These are phyloP conservation scores for Fusarium sublunatum DNA, from an alignment of 2,329 filamentous ascomycete species.

Conservation along the genomic window DNA sequence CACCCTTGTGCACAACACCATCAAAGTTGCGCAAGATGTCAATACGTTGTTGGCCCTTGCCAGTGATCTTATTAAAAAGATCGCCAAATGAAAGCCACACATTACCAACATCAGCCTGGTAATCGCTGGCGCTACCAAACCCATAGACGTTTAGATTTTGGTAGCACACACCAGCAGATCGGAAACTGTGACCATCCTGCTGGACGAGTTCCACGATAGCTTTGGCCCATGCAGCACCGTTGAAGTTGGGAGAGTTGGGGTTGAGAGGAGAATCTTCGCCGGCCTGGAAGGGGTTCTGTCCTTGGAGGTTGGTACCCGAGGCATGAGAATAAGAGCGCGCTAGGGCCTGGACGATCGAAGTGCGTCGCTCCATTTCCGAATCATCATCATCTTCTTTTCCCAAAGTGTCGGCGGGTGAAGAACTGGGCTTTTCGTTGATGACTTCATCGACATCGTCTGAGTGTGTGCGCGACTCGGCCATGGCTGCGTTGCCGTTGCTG, in stretches of 20 bases:
- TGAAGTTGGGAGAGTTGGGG: slow-evolving; percentile 65
- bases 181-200: slow-evolving; percentile 65
- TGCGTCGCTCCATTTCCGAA: slow-evolving; percentile 61
- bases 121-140: slow-evolving; percentile 74
- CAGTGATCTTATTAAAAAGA: slow-evolving; percentile 61
- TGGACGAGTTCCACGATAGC: slow-evolving; percentile 65
- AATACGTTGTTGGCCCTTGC: slow-evolving; percentile 66
- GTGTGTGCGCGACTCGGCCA: slow-evolving; percentile 48
- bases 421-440: slow-evolving; percentile 44
- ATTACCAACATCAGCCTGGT: slow-evolving; percentile 75
- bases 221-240: slow-evolving; percentile 68
- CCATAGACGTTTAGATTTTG: slow-evolving; percentile 76
- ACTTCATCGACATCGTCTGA: slow-evolving; percentile 48
- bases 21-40: slow-evolving; percentile 77
- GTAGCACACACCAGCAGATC: slow-evolving; percentile 73
- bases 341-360: slow-evolving; percentile 65
- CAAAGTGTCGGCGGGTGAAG: slow-evolving; percentile 45
- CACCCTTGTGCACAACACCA: slow-evolving; percentile 74
- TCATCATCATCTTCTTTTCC: slow-evolving; percentile 49
- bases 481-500: slow-evolving; percentile 20
- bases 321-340: slow-evolving; percentile 66
- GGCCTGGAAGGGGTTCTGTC: slow-evolving; percentile 63
- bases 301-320: slow-evolving; percentile 52
- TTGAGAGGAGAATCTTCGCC: slow-evolving; percentile 64
- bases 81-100: slow-evolving; percentile 64